Percentiles rank a stretch among this genome's conserved stretches.
Conservation (phyloP, 23 red algal genomes). For the Gracilaria domingensis region DNA sequence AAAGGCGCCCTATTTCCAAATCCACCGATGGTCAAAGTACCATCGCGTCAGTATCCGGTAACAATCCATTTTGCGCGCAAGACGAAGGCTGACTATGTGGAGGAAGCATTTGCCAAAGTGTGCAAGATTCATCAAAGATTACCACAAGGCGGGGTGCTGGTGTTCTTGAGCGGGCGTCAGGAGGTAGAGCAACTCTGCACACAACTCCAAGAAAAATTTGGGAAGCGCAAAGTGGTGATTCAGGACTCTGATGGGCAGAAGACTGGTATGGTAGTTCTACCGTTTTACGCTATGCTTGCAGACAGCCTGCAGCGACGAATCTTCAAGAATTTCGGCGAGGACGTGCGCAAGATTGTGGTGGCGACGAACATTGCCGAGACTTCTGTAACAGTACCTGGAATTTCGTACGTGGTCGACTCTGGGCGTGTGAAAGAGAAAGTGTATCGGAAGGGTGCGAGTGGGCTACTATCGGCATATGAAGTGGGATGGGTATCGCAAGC, state of each 20-base stretch:
- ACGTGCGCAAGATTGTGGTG: conserved; percentile 80
- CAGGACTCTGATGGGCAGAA: conserved; percentile 13
- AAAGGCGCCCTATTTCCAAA: conserved; percentile 64
- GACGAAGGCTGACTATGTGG: conserved; percentile 84
- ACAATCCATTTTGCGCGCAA: conserved; percentile 68
- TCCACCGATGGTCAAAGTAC: conserved; percentile 82
- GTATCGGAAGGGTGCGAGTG: conserved; percentile 36
- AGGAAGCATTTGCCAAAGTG: conserved; percentile 67
- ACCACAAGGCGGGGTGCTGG: conserved; percentile 85
- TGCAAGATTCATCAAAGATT: conserved; percentile 74
- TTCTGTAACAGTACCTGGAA: conserved; percentile 89
- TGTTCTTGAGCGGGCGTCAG: conserved; percentile 88
- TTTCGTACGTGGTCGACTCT: conserved; percentile 92
- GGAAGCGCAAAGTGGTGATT: conserved; percentile 21
- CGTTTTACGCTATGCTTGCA: conserved; percentile 81
- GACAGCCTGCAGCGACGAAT: conserved; percentile 55
- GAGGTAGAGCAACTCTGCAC: conserved; percentile 82
- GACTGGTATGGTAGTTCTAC: conserved; percentile 62
- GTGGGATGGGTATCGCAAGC: conserved; percentile 83
- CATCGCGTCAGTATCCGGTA: conserved; percentile 80
- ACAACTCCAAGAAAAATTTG: conserved; percentile 58
- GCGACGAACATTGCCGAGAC: conserved; percentile 99
- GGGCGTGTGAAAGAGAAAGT: conserved; percentile 87
- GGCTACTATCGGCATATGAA: conserved; percentile 42
- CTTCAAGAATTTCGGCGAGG: conserved; percentile 72